A percentile compares a stretch with the other conserved stretches of the same genome.
Evolutionary conservation across 73 alveolate genomes (phyloP).

Genomic region (Breviolum minutum): DNA sequence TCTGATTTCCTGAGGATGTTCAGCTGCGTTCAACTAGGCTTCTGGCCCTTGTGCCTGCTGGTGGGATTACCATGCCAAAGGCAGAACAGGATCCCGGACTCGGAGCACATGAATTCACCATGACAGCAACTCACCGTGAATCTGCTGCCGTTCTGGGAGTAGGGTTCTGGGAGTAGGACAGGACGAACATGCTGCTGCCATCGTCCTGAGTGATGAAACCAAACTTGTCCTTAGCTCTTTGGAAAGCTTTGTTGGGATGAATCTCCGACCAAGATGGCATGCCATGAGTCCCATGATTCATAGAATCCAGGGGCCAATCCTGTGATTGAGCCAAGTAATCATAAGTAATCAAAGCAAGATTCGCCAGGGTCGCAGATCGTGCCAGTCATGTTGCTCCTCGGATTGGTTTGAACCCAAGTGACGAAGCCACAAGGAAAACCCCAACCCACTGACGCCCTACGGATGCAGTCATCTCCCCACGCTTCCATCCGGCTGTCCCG

Average conservation of each 20-base stretch:
- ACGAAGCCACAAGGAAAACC: no score
- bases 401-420: not conserved
- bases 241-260: no score
- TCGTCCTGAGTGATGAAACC: constrained; percentile 66
- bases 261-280: no score
- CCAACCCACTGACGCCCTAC: no score
- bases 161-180: not conserved
- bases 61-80: constrained; percentile 55
- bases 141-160: not conserved
- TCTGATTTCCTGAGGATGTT: not conserved
- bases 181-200: constrained; percentile 12
- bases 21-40: not conserved
- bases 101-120: not conserved
- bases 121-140: not conserved
- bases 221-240: constrained; percentile 11
- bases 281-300: no score
- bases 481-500: not conserved
- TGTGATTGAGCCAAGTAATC: no score
- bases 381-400: constrained; percentile 1
- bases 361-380: not conserved
- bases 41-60: constrained; percentile 30
- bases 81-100: constrained; percentile 65
- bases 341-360: not conserved
- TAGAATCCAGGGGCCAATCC: no score
- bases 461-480: not conserved